A percentile compares a stretch with the other conserved stretches of the same genome.
Conservation (phyloP, 2,329 filamentous ascomycete species). For the Xylariaceae sp. region DNA sequence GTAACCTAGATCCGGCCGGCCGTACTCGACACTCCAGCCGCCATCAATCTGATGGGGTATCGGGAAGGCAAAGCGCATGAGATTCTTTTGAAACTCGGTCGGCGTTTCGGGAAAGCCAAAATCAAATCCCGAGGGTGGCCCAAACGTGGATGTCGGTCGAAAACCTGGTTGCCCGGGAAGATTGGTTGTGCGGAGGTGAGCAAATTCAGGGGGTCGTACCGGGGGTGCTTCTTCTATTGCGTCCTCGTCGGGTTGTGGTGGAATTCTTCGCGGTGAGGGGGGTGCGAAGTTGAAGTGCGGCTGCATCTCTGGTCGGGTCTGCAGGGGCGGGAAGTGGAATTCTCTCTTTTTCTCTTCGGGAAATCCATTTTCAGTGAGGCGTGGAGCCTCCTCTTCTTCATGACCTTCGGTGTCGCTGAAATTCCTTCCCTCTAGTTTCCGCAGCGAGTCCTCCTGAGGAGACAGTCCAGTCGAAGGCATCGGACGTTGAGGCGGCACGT, state of each 20-base stretch:
- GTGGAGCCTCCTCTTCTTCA: slow-evolving; percentile 8
- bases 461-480: slow-evolving; percentile 30
- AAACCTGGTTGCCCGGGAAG: slow-evolving; percentile 30
- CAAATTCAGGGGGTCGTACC: slow-evolving; percentile 49
- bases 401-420: slow-evolving; percentile 40
- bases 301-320: slow-evolving; percentile 41
- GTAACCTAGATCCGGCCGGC: slow-evolving; percentile 80
- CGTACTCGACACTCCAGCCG: slow-evolving; percentile 90
- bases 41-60: slow-evolving; percentile 64
- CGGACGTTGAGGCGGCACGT: slow-evolving; percentile 34
- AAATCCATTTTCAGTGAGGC: slow-evolving; percentile 20
- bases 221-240: slow-evolving; percentile 3
- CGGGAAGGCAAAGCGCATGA: slow-evolving; percentile 88
- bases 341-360: slow-evolving; percentile 38
- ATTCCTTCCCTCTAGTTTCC: slow-evolving; percentile 45
- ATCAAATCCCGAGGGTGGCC: slow-evolving; percentile 62
- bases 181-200: slow-evolving; percentile 50
- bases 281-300: slow-evolving; percentile 60
- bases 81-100: slow-evolving; percentile 80
- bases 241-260: slow-evolving; percentile 20
- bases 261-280: slow-evolving; percentile 38
- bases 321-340: slow-evolving; percentile 57
- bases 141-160: slow-evolving; percentile 54
- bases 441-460: slow-evolving; percentile 44
- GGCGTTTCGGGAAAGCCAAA: slow-evolving; percentile 82